phyloP scores from a whole-genome alignment of 345 rosid genomes.

The Rhodamnia rubescens region DNA sequence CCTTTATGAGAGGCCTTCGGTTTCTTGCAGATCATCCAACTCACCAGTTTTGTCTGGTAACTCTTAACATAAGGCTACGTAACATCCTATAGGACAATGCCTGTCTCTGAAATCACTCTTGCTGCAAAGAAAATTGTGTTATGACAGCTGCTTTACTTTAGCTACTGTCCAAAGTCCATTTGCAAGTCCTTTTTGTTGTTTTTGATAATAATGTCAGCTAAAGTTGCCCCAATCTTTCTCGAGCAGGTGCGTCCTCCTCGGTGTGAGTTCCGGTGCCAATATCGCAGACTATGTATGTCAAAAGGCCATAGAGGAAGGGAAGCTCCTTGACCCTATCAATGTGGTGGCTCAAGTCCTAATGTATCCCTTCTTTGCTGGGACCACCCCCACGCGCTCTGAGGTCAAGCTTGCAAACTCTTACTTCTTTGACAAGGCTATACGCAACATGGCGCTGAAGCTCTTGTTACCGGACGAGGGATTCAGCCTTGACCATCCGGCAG shows the following conservation, averaged over 20 bases:
- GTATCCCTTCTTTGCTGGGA: conserved; percentile 79
- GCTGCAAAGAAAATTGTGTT: background rate
- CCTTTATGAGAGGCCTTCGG: background rate
- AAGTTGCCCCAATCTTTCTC: background rate
- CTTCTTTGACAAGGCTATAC: conserved; percentile 78
- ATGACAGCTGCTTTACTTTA: background rate
- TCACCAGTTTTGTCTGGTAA: background rate
- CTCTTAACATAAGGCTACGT: background rate
- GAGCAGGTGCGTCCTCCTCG: conserved; percentile 82
- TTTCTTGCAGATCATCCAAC: background rate
- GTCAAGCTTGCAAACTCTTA: conserved; percentile 67
- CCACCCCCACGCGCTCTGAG: conserved; percentile 72
- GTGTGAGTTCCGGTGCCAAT: conserved; percentile 88
- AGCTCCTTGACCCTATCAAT: conserved; percentile 64
- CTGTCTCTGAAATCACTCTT: background rate
- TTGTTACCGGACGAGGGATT: conserved; percentile 65
- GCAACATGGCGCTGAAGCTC: conserved; percentile 70
- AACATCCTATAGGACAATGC: background rate
- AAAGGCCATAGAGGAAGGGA: conserved; percentile 64
- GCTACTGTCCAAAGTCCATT: background rate
- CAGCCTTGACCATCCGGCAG: conserved; percentile 72
- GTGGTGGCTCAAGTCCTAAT: conserved; percentile 90
- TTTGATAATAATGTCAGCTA: background rate
- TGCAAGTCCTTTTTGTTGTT: background rate
- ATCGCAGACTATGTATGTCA: conserved; percentile 76